Evolutionary conservation across 345 rosid genomes (phyloP).

Genomic region (Citrus reticulata): DNA sequence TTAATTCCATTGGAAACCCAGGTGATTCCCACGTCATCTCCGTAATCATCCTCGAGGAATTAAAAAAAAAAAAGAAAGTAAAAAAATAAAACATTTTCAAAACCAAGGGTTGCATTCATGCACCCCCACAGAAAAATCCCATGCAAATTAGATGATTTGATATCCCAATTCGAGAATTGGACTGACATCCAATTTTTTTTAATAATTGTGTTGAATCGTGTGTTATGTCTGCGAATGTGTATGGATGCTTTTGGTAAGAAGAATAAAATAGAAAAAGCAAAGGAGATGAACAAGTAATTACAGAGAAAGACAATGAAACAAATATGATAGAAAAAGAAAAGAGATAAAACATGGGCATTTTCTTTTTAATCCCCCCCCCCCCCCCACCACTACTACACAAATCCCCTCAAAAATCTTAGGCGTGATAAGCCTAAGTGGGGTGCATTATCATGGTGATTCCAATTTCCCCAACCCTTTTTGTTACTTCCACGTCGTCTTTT

Average conservation of each 20-base stretch:
- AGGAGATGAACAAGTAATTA: constrained; percentile 4
- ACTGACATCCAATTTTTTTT: too few species aligned
- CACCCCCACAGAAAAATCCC: background rate
- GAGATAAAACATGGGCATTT: constrained; percentile 14
- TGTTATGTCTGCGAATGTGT: too few species aligned
- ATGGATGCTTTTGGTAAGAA: background rate
- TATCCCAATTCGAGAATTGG: too few species aligned
- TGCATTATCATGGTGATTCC: constrained; percentile 73
- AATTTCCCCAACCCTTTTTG: constrained; percentile 11
- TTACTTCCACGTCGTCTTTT: constrained; percentile 19
- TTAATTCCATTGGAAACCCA: background rate
- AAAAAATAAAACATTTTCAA: background rate
- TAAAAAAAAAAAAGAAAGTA: background rate
- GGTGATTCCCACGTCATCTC: constrained; percentile 33
- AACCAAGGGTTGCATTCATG: background rate
- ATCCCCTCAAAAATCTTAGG: constrained; percentile 70
- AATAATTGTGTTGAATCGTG: too few species aligned
- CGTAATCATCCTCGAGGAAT: constrained; percentile 3
- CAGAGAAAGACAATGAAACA: background rate
- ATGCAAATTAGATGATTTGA: background rate
- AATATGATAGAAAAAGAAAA: background rate
- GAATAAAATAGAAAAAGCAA: background rate
- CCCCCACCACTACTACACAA: constrained; percentile 30
- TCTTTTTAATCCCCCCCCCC: constrained; percentile 10
- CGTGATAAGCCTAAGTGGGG: constrained; percentile 90